These are phyloP conservation scores for Blastomyces percursus DNA, from an alignment of 2,329 filamentous ascomycete genomes.

Conservation along the genomic window DNA sequence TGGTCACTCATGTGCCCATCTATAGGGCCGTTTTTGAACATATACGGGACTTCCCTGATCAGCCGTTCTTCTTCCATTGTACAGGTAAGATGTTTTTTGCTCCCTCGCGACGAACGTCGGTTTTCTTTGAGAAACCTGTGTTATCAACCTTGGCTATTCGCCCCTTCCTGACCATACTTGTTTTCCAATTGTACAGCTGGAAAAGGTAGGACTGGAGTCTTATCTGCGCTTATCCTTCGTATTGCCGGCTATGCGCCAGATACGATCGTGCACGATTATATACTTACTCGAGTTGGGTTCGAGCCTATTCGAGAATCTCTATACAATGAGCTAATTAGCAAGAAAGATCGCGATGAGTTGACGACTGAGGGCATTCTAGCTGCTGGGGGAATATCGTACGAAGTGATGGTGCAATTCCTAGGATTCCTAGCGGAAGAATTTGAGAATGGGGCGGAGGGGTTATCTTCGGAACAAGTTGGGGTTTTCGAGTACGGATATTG, in stretches of 20 bases:
- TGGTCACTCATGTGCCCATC: slow-evolving; percentile 50
- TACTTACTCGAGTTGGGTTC: slow-evolving; percentile 21
- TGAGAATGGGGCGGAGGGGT: slow-evolving; percentile 47
- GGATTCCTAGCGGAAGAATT: slow-evolving; percentile 48
- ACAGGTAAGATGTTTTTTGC: slow-evolving; percentile 39
- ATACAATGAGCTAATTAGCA: slow-evolving; percentile 34
- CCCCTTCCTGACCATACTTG: neutral
- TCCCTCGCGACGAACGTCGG: neutral
- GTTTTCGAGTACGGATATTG: slow-evolving; percentile 45
- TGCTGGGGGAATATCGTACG: slow-evolving; percentile 16
- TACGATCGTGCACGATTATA: slow-evolving; percentile 37
- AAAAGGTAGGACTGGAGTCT: slow-evolving; percentile 64
- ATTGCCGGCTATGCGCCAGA: slow-evolving; percentile 51
- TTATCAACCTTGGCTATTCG: neutral
- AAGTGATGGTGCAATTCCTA: slow-evolving; percentile 43
- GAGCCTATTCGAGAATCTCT: slow-evolving; percentile 42
- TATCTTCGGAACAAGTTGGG: slow-evolving; percentile 52
- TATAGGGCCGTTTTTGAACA: slow-evolving; percentile 51
- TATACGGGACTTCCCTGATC: slow-evolving; percentile 35
- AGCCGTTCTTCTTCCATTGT: slow-evolving; percentile 57
- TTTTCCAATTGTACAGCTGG: slow-evolving; percentile 30
- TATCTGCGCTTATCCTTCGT: slow-evolving; percentile 54
- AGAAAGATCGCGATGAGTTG: slow-evolving; percentile 32
- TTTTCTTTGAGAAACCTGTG: neutral
- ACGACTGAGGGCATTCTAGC: slow-evolving; percentile 34